Conservation (phyloP, 352 stramenopile species). For the Phytophthora cryptogea region DNA sequence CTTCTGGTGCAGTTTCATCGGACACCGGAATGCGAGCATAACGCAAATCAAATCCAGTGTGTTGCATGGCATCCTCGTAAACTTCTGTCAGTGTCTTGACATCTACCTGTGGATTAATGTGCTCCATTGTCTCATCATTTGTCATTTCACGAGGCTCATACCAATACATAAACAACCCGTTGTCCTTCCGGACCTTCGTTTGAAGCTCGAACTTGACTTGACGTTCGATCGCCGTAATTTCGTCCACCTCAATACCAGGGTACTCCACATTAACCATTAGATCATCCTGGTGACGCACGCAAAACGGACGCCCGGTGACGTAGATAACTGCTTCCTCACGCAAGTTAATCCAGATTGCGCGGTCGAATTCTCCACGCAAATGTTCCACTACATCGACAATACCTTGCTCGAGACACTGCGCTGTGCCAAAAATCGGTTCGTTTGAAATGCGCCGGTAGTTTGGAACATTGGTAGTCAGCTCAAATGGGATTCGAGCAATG, state of each 20-base stretch:
- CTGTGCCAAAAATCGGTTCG: conserved; percentile 86
- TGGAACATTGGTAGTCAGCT: conserved; percentile 71
- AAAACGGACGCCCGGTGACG: conserved; percentile 84
- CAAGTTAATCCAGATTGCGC: conserved; percentile 91
- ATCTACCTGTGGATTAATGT: conserved; percentile 71
- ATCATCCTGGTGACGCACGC: conserved; percentile 79
- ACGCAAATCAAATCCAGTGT: conserved; percentile 62
- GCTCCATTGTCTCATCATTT: conserved; percentile 86
- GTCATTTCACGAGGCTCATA: conserved; percentile 76
- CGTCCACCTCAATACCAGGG: conserved; percentile 88
- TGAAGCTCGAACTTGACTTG: conserved; percentile 88
- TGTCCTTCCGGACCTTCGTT: conserved; percentile 68
- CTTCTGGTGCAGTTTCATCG: conserved; percentile 89
- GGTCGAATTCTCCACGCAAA: conserved; percentile 59
- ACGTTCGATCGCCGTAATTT: conserved; percentile 83
- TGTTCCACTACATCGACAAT: conserved; percentile 71
- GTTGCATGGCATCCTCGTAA: conserved; percentile 58
- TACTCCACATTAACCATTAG: conserved; percentile 90
- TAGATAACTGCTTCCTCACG: conserved; percentile 93
- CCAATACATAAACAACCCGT: conserved; percentile 87
- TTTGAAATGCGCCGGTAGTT: conserved; percentile 86
- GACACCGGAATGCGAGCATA: conserved; percentile 89
- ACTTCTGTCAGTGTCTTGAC: conserved; percentile 81
- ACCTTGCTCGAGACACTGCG: conserved; percentile 76
- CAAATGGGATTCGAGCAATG: conserved; percentile 63